These are phyloP conservation scores for Calophaca sinica DNA, from an alignment of 306 rosid species.

Conservation along the genomic window DNA sequence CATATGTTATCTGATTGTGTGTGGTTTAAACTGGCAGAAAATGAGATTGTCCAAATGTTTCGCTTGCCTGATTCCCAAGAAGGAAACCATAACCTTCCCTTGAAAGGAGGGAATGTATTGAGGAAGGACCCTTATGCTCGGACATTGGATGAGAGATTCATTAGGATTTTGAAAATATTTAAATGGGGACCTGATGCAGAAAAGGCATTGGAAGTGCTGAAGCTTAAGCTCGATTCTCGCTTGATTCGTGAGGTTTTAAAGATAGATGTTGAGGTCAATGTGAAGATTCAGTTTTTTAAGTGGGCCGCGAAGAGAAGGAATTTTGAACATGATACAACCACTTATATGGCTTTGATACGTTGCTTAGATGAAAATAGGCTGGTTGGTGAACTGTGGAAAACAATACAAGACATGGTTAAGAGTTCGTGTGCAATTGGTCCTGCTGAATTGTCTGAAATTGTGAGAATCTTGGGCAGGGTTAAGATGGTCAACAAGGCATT, in stretches of 20 bases:
- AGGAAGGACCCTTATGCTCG: slow-evolving; percentile 66
- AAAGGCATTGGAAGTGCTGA: slow-evolving; percentile 89
- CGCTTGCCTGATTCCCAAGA: slow-evolving; percentile 55
- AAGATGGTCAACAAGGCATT: slow-evolving; percentile 90
- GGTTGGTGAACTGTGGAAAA: slow-evolving; percentile 81
- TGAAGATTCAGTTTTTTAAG: slow-evolving; percentile 82
- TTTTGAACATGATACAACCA: slow-evolving; percentile 73
- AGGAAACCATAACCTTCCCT: slow-evolving; percentile 43
- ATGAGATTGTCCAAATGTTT: slow-evolving; percentile 83
- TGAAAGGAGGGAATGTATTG: slow-evolving; percentile 49
- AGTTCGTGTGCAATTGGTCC: slow-evolving; percentile 61
- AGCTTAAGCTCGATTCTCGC: slow-evolving; percentile 79
- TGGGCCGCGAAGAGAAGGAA: slow-evolving; percentile 88
- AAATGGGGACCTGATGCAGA: slow-evolving; percentile 98
- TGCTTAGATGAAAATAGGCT: slow-evolving; percentile 72
- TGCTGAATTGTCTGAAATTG: slow-evolving; percentile 73
- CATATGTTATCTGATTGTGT: slow-evolving; percentile 34
- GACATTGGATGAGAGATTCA: slow-evolving; percentile 83
- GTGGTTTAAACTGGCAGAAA: slow-evolving; percentile 67
- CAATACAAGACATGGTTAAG: slow-evolving; percentile 80
- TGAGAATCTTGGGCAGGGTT: slow-evolving; percentile 75
- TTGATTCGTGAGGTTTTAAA: slow-evolving; percentile 79
- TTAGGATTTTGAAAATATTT: slow-evolving; percentile 85
- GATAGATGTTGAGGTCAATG: slow-evolving; percentile 77
- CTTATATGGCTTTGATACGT: slow-evolving; percentile 73